Conservation (phyloP, 2,329 filamentous ascomycete genomes). For the Xylariaceae sp. region DNA sequence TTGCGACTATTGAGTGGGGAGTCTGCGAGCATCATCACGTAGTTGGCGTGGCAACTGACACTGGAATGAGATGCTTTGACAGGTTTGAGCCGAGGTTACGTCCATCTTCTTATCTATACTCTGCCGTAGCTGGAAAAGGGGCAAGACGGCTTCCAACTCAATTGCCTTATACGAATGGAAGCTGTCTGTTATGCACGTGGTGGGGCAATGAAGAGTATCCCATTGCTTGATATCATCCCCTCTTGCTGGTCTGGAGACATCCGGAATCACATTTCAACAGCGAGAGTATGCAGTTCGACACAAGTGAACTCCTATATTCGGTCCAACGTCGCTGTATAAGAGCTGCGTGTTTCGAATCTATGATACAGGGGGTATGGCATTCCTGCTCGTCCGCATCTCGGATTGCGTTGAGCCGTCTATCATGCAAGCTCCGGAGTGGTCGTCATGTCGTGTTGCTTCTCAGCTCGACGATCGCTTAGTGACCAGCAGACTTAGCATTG, state of each 20-base stretch:
- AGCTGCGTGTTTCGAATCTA: slow-evolving; percentile 27
- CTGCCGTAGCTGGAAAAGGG: too few species aligned
- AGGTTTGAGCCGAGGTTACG: too few species aligned
- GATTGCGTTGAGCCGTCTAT: slow-evolving; percentile 27
- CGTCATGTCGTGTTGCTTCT: slow-evolving; percentile 3
- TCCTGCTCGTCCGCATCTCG: slow-evolving; percentile 21
- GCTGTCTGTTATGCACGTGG: too few species aligned
- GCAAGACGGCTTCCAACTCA: too few species aligned
- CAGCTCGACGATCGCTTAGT: slow-evolving; percentile 35
- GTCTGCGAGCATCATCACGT: too few species aligned
- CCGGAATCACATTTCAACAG: background rate
- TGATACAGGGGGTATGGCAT: slow-evolving; percentile 26
- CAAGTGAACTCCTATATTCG: slow-evolving; percentile 18
- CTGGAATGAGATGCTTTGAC: too few species aligned
- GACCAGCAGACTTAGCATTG: slow-evolving; percentile 42
- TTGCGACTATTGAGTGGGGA: too few species aligned
- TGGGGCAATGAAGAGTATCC: background rate
- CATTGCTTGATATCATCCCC: background rate
- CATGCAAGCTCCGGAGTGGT: slow-evolving; percentile 20
- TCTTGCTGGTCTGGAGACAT: background rate
- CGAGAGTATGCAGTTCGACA: background rate
- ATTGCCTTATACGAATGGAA: too few species aligned
- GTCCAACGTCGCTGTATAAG: slow-evolving; percentile 22
- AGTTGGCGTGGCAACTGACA: too few species aligned
- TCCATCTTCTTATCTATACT: too few species aligned